Evolutionary conservation across 208 protist genomes (phyloP), one percentile per base, ranked within the genome.

Genomic region (Trypanosoma lewisi): DNA sequence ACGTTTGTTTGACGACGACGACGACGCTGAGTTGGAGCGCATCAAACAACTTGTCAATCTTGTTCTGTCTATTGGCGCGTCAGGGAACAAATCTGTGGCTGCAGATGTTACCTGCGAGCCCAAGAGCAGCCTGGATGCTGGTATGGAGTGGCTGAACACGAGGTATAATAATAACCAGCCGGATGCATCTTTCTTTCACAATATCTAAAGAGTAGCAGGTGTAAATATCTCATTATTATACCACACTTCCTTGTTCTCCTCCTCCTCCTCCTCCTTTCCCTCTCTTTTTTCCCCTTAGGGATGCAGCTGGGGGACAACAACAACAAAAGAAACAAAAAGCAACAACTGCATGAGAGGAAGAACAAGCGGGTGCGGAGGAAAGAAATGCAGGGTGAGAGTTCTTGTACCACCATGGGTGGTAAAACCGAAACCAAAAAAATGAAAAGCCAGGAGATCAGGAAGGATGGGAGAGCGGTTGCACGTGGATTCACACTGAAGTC

Each of bases 1-100:
- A 30, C 62, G 37, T 45, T 57, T 77, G 27, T 71, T 71, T 49
- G 68, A 54, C 50, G 73, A 70, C 21, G 80, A 85, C 50, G 77
- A 79, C 28, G 77, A 81, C 48, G 63, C 65, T 52, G 54, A 37
- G 4, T 19, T 62, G n/a, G 65, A 77, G 53, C 57, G 58, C 28
- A 54, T 71, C 28, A 70, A 50, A 25, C 42, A 56, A 11, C 33
- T 62, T 14, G 54, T 68, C 42, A 66, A 60, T 54, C 52, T 67
- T 57, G 51, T 70, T 52, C 39, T 66, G 28, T 61, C 51, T 9
- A 58, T 49, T 48, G 21, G 33, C 41, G 25, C 30, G 21, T n/a
- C 58, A 11, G 58, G 55, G 3, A 54, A 49, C 34, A 19, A 27
- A 11, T 21, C 37, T 27, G 21, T 16, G 12, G 50, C 42, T 25